A percentile compares a stretch with the other conserved stretches of the same genome.
Conservation (phyloP, 1,284 basidiomycete genomes). For the Peniophora sp. region DNA sequence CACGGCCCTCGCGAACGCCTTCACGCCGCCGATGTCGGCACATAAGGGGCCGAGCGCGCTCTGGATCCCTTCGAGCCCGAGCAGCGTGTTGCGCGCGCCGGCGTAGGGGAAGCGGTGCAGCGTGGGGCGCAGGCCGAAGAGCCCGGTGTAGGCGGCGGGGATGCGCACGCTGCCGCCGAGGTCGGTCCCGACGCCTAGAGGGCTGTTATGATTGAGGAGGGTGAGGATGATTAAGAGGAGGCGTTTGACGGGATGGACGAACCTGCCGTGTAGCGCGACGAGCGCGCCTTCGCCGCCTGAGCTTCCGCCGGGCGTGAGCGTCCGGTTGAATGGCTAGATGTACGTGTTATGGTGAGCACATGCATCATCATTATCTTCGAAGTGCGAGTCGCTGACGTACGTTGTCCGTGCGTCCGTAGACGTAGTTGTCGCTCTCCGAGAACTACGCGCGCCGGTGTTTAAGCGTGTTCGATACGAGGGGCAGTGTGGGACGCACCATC, state of each 20-base stretch:
- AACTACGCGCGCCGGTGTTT: not conserved
- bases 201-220: conserved; percentile 21
- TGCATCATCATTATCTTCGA: conserved; percentile 33
- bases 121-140: conserved; percentile 67
- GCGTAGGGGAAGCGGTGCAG: conserved; percentile 63
- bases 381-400: not conserved
- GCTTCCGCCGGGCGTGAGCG: not conserved
- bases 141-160: conserved; percentile 56
- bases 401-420: conserved; percentile 1
- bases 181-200: conserved; percentile 63
- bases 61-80: conserved; percentile 63
- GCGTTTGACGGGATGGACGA: not conserved
- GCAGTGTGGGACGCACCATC: conserved; percentile 40
- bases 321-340: not conserved
- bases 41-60: conserved; percentile 72
- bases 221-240: not conserved
- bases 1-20: conserved; percentile 55
- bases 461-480: too few species aligned
- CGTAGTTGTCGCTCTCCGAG: not conserved
- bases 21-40: conserved; percentile 47
- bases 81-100: conserved; percentile 53
- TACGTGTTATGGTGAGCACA: conserved; percentile 30
- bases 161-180: conserved; percentile 70
- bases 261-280: conserved; percentile 39
- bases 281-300: conserved; percentile 54